Base-by-base conservation (phyloP, 306 rosid species). In the Rosa persica region DNA sequence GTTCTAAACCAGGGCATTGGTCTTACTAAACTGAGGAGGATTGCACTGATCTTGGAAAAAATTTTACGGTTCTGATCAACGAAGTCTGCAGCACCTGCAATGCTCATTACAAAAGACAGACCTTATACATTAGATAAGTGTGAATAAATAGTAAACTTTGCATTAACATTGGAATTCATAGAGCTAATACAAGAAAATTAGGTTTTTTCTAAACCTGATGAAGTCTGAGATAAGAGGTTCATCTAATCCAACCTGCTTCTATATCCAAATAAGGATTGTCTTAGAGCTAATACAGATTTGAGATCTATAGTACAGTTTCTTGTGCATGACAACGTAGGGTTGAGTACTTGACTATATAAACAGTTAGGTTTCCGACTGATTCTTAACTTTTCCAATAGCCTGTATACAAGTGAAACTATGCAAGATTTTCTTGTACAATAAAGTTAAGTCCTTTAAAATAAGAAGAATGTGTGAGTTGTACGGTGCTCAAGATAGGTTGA, bases 21-120 rank as follows among this genome's bases (percentile, higher is more conserved):
- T 48, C 93, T 84, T 93, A 92, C 98, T 61, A 92, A 80, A 80
- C 97, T 85, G 78, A 94, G 97, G 48, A 88, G 87, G 66, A 94
- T 52, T 25, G 97, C 95, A 82, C 84, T 92, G 78, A 92, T 71
- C 78, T 81, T 76, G 8, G 98, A 85, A 73, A 95, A 85, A 80
- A 72, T 87, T 80, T 81, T 88, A 13, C 89, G 92, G 81, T 95
- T 92, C 69, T 61, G 78, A 89, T 92, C 98, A 80, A 95, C 92
- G 79, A 87, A 87, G 77, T 90, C 84, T 52, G 93, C 92, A 72
- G 89, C 82, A 71, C 90, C 97, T 95, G 87, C 70, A 76, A 84
- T 23, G 49, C 73, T 68, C 67, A 74, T 84, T 75, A 61, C 20
- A 23, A 9, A 58, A 58, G 65, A 58, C 30, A 61, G 40, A 27